Evolutionary conservation across 441 rosid genomes (phyloP).

Genomic region (Theobroma grandiflorum): DNA sequence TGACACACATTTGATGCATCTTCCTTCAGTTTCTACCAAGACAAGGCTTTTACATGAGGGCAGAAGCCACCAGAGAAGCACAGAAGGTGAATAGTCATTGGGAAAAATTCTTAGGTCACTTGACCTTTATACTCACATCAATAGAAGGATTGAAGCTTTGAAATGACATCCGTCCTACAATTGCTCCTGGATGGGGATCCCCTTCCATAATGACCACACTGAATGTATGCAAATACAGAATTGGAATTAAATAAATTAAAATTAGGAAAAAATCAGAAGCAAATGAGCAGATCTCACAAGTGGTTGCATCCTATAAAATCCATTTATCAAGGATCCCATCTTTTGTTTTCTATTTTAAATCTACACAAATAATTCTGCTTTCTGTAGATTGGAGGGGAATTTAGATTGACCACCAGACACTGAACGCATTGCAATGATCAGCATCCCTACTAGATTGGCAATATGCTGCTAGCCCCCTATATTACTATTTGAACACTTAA

Average conservation of each 20-base stretch:
- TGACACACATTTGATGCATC: slow-evolving; percentile 44
- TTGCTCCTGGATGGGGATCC: slow-evolving; percentile 88
- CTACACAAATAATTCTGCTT: neutral
- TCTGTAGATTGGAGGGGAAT: neutral
- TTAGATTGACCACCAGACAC: neutral
- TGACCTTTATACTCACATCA: slow-evolving; percentile 67
- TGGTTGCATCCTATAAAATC: neutral
- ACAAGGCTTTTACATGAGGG: slow-evolving; percentile 36
- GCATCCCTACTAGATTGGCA: neutral
- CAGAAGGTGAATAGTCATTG: slow-evolving; percentile 23
- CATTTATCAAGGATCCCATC: neutral
- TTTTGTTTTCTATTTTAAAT: neutral
- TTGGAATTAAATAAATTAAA: slow-evolving; percentile 9
- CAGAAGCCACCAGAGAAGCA: slow-evolving; percentile 25
- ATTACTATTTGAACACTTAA: neutral
- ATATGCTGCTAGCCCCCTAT: neutral
- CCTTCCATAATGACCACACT: slow-evolving; percentile 93
- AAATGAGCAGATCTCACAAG: slow-evolving; percentile 6
- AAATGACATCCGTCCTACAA: slow-evolving; percentile 89
- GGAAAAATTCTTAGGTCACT: slow-evolving; percentile 28
- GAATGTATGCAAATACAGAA: slow-evolving; percentile 28
- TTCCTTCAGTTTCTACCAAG: slow-evolving; percentile 81
- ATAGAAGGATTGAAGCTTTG: slow-evolving; percentile 91
- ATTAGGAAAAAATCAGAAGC: neutral
- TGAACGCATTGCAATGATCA: neutral